Evolutionary conservation across 225 moss, liverwort and hornwort species (phyloP), one percentile per base, ranked within the genome.

Genomic region (Pseudisothecium myosuroides): DNA sequence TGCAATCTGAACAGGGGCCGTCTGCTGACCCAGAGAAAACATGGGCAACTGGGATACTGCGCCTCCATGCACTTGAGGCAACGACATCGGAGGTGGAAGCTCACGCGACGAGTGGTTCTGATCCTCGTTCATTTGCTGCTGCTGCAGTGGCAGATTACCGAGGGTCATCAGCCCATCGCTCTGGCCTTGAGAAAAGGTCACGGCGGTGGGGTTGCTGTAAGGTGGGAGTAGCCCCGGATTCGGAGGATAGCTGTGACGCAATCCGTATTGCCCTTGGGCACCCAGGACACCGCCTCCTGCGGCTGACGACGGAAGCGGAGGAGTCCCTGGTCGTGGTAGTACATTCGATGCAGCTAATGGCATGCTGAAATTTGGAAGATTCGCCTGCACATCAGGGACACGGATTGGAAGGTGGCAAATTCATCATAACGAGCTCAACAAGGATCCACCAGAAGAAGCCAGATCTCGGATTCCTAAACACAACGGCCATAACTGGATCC

Each of bases 181-280:
- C 66, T 93, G 94, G 43, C 80, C 89, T 87, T 95, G 96, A 67
- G 93, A 88, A 87, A 92, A 96, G 61, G 94, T 94, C 90, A 95
- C 88, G 50, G 93, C 88, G 47, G 91, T 90, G 29, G 92, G 65
- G 76, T 88, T 94, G 74, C 76, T 93, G 87, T 92, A 94, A 79
- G 89, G 72, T 37, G 92, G 91, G 69, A 90, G 92, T 45, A 91
- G 89, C 78, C 93, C 96, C 36, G 91, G 76, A 84, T 63, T 94
- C 22, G 95, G 64, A 32, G 94, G 90, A 76, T 93, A 93, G 85
- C 82, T 88, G 76, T 93, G 96, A 61, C 93, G 94, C 88, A 94
- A 84, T 81, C 95, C 95, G 77, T 94, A 96, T 34, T 88, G 93
- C 76, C 93, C 92, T 80, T 87, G 91, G 71, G 72, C 93, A 83